Base-by-base conservation (phyloP, 495 filamentous ascomycete genomes). In the Hyaloscypha variabilis region DNA sequence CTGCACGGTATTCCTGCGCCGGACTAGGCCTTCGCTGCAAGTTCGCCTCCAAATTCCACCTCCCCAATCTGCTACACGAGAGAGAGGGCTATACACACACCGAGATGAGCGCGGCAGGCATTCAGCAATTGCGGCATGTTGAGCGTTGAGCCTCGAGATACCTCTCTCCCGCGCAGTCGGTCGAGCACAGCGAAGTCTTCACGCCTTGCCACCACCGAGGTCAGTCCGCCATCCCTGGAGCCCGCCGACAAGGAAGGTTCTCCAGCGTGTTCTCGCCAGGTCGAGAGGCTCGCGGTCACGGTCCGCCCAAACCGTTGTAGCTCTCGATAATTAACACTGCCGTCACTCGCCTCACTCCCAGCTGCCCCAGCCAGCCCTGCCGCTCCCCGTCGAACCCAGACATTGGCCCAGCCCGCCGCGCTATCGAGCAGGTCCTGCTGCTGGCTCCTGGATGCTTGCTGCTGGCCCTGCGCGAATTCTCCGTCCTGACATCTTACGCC, bases 241-340 rank as follows among this genome's bases (percentile, higher is more conserved):
- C 19, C 19, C 31, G 13, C 31, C 31, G 31, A 30, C 34, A 30
- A 50, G 39, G 24, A 62, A 65, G 30, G 17, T 28, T 49, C 31
- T 55, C 29, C 34, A 23, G 17, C 51, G 17, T 36, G 34, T 54
- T n/a, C n/a, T 49, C 49, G 39, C 36, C 46, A 60, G 42, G 6
- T 46, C 58, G 30, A 58, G 53, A 58, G 52, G 13, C 56, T 69
- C 67, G 62, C 67, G 28, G 58, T 30, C 31, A 21, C 67, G 63
- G 67, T 62, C 67, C 67, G 63, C 55, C 34, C 39, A 66, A 53
- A 69, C 67, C 67, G 67, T 46, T 65, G 30, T 65, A 39, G 13
- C 39, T 49, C 29, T 62, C 28, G 61, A 31, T 26, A 24, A 59
- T 50, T 51, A 46, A 58, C 23, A 24, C 52, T 24, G n/a, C 19